Evolutionary conservation across 257 asterid genomes (phyloP), one percentile per base, ranked within the genome.

Genomic region (Misopates orontium): DNA sequence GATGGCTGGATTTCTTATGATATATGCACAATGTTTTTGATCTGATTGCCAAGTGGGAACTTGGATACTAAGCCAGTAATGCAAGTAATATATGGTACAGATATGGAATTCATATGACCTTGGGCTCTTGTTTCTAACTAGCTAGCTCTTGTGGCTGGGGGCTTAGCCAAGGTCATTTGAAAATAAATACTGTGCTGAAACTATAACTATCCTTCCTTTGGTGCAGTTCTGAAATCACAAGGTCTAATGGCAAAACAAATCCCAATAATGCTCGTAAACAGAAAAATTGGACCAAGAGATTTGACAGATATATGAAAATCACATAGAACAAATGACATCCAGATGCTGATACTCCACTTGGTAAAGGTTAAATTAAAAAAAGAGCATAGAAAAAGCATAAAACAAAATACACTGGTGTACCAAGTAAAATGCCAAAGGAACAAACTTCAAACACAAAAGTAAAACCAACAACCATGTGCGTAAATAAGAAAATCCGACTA

Each of bases 401-500:
- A 12, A 61, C 40, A 21, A 53, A 54, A 25, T 17, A 49, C 4
- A 1, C 3, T 61, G 21, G 24, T 25, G 41, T 15, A 28, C 31
- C 23, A 15, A 22, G 17, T 4, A 64, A 23, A 41, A 21, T 28
- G 22, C 9, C 40, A 45, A 19, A 56, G 21, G 4, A 2, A 67
- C 25, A 42, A 25, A 40, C 9, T 10, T 50, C 66, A 48, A 14
- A 40, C 12, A 67, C 25, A 70, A 56, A 55, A 50, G 48, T 59
- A 70, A 56, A 44, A 40, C 16, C 50, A 61, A 54, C 44, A 71
- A 48, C 56, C 44, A 32, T 19, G 48, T 36, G 62, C 4, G 32
- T 22, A 53, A 57, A 62, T 53, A 61, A 39, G 19, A 48, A 21
- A 67, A 61, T 49, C 47, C 64, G 72, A 45, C 55, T 51, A 65